These are phyloP conservation scores for Populus hybrid DNA, from an alignment of 441 rosid species.

Conservation along the genomic window DNA sequence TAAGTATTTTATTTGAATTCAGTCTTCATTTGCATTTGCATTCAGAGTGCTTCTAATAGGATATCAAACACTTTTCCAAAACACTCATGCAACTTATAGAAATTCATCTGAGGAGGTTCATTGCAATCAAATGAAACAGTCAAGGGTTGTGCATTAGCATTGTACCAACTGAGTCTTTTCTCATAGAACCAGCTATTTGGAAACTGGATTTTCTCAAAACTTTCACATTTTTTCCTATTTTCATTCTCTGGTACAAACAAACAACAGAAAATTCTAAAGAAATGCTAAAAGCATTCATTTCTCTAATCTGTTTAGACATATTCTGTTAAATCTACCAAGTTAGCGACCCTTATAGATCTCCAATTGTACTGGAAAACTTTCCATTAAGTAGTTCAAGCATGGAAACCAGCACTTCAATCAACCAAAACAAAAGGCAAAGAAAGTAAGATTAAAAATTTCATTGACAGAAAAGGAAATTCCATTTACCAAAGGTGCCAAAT, in stretches of 20 bases:
- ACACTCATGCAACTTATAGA: background rate
- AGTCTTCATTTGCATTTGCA: background rate
- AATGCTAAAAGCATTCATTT: background rate
- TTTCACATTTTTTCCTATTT: background rate
- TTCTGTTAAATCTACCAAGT: background rate
- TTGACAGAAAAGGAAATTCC: slow-evolving; percentile 12
- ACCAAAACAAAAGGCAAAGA: background rate
- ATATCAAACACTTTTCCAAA: background rate
- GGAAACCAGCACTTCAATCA: background rate
- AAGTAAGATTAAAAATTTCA: background rate
- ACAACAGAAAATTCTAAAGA: background rate
- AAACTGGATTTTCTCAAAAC: background rate
- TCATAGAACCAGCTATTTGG: background rate
- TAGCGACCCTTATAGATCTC: background rate
- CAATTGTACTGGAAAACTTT: background rate
- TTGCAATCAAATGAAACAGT: background rate
- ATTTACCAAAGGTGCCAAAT: slow-evolving; percentile 18
- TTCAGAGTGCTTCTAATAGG: background rate
- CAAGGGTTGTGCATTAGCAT: background rate
- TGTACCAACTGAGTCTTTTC: background rate
- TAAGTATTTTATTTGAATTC: background rate
- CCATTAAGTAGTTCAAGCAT: background rate
- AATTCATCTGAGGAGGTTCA: background rate
- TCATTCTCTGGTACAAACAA: background rate
- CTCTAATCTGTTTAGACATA: background rate